These are phyloP conservation scores for Cryptosporidium parvum DNA, from an alignment of 169 alveolate species.

Conservation along the genomic window DNA sequence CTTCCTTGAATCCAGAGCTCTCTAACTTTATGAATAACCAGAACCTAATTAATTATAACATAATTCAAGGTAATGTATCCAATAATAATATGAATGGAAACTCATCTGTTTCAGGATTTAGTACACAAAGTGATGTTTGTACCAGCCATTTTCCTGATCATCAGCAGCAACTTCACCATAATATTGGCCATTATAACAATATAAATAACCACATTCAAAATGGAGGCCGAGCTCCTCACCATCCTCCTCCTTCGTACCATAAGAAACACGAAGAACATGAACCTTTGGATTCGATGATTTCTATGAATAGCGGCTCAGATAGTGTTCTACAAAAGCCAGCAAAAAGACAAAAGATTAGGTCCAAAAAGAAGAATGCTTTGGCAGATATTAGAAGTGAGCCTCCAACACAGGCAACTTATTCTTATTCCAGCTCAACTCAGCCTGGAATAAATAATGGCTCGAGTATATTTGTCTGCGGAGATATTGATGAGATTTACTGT, in stretches of 20 bases:
- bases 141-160: background rate
- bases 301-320: background rate
- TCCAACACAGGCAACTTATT: background rate
- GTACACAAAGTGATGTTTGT: constrained; percentile 1
- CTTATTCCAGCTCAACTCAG: background rate
- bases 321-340: constrained; percentile 9
- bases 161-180: background rate
- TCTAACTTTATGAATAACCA: background rate
- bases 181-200: background rate
- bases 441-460: background rate
- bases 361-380: constrained; percentile 21
- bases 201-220: background rate
- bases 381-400: background rate
- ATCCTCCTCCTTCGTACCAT: background rate
- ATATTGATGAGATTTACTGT: background rate
- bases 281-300: constrained; percentile 10
- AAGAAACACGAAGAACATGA: constrained; percentile 39
- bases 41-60: background rate
- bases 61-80: background rate
- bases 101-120: background rate
- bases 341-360: constrained; percentile 44
- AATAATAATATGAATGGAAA: background rate
- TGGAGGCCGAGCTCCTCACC: background rate
- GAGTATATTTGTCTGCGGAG: background rate
- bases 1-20: background rate